These are phyloP conservation scores for Cryptococcus sp. DNA, from an alignment of 1,284 basidiomycete species.

Conservation along the genomic window DNA sequence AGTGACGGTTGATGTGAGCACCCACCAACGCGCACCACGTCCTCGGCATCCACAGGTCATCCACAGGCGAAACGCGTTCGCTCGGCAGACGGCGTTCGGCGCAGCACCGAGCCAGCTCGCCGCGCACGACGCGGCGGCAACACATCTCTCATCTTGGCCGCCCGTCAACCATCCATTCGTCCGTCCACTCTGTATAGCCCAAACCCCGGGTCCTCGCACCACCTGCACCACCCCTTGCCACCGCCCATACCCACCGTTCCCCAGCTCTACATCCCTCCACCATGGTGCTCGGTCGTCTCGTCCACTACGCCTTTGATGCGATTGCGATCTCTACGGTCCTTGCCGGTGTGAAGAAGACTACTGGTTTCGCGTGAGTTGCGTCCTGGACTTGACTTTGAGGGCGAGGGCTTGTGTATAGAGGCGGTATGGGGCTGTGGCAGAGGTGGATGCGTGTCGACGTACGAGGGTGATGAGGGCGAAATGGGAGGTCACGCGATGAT, in stretches of 20 bases:
- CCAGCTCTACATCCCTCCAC: conserved; percentile 9
- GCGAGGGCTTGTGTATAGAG: background rate
- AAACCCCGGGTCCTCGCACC: background rate
- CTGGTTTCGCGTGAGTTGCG: conserved; percentile 84
- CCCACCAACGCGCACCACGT: no score
- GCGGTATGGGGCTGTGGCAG: no score
- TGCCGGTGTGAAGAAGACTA: conserved; percentile 86
- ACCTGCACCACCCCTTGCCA: background rate
- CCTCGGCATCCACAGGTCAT: no score
- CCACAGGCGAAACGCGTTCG: background rate
- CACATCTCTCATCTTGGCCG: background rate
- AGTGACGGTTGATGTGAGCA: no score
- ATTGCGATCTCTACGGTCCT: conserved; percentile 82
- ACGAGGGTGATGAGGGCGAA: no score
- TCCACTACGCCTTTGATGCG: conserved; percentile 82
- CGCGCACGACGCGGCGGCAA: background rate
- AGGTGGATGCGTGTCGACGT: no score
- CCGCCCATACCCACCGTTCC: background rate
- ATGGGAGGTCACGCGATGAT: background rate
- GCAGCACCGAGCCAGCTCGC: no score
- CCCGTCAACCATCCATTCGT: background rate
- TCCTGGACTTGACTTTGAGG: no score
- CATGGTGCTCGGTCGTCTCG: conserved; percentile 74
- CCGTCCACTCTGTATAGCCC: background rate
- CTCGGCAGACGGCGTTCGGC: background rate